phyloP scores from a whole-genome alignment of 352 stramenopile species.

The Pythium phragmitis region DNA sequence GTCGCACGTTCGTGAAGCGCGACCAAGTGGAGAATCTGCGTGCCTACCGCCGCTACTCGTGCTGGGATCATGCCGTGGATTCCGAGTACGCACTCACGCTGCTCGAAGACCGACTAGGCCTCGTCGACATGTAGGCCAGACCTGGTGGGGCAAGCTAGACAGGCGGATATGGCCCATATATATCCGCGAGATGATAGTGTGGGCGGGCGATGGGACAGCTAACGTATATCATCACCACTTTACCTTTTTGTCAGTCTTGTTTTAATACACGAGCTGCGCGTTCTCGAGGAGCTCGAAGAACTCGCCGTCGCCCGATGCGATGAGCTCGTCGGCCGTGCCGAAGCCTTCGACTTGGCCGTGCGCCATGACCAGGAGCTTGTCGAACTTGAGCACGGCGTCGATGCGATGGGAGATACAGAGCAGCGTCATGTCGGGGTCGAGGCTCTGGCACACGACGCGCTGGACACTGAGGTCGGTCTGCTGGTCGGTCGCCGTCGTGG shows the following conservation, averaged over 20 bases:
- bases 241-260: neutral
- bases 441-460: conserved; percentile 71
- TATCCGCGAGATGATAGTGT: no score
- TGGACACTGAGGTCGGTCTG: conserved; percentile 72
- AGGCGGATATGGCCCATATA: no score
- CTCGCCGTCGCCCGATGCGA: conserved; percentile 23
- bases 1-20: neutral
- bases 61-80: conserved; percentile 8
- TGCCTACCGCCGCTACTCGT: neutral
- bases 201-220: no score
- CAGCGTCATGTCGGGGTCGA: conserved; percentile 89
- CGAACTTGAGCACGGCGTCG: conserved; percentile 92
- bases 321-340: conserved; percentile 24
- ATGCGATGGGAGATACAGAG: conserved; percentile 95
- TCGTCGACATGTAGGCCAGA: no score
- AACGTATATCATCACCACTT: no score
- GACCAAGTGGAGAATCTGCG: neutral
- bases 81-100: conserved; percentile 3
- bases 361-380: conserved; percentile 89
- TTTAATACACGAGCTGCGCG: conserved; percentile 29
- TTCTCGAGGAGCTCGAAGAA: conserved; percentile 33
- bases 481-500: conserved; percentile 81
- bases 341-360: conserved; percentile 62
- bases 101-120: neutral
- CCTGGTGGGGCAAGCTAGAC: no score